A percentile compares a stretch with the other conserved stretches of the same genome.
Conservation (phyloP, 1,284 basidiomycete genomes). For the Leccinum subfulvum region DNA sequence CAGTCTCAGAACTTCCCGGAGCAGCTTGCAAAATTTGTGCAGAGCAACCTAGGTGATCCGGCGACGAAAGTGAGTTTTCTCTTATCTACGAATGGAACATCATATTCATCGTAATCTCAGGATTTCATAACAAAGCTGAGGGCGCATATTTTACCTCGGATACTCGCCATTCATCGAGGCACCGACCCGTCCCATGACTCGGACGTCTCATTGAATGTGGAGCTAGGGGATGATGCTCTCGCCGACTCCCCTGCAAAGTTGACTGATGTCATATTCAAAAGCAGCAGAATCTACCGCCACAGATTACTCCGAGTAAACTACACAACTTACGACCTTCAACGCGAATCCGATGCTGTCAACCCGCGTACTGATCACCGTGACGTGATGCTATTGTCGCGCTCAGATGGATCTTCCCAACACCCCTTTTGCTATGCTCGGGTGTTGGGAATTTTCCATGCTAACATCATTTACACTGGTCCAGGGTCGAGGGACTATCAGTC, state of each 20-base stretch:
- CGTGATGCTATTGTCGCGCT: background rate
- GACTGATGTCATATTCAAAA: background rate
- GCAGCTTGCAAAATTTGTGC: background rate
- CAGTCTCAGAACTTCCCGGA: background rate
- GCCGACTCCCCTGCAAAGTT: background rate
- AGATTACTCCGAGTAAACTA: background rate
- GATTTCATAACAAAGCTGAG: background rate
- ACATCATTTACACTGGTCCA: background rate
- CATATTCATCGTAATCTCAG: background rate
- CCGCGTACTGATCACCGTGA: background rate
- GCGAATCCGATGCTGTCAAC: background rate
- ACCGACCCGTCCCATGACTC: background rate
- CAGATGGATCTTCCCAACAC: background rate
- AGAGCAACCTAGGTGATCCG: background rate
- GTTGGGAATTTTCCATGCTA: background rate
- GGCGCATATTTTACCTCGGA: background rate
- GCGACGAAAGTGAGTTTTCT: background rate
- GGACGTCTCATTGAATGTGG: background rate
- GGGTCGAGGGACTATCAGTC: background rate
- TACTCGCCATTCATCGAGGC: background rate
- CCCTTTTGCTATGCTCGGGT: background rate
- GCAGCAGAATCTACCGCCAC: background rate
- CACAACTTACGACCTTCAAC: background rate
- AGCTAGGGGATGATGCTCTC: background rate
- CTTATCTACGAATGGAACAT: background rate